Conservation (phyloP, 805 yeast genomes). For the Pachysolen tannophilus region DNA sequence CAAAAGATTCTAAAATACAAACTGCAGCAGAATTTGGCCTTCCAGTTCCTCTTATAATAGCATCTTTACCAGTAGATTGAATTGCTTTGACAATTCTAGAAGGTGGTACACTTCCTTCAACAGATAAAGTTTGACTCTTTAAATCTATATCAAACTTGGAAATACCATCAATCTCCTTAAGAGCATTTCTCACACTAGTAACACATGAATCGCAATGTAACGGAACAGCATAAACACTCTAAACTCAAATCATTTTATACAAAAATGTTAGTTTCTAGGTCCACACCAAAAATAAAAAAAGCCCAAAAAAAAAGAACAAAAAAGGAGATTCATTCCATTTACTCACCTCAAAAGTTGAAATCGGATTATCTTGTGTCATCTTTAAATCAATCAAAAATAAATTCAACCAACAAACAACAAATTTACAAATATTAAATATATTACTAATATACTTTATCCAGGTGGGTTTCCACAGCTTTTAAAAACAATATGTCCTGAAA, state of each 20-base stretch:
- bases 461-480: too few relatives aligned
- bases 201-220: constrained; percentile 74
- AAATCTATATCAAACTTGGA: constrained; percentile 49
- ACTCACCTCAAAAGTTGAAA: constrained; percentile 2
- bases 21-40: constrained; percentile 85
- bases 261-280: too few relatives aligned
- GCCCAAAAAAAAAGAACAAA: too few relatives aligned
- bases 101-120: constrained; percentile 69
- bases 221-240: constrained; percentile 81
- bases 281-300: too few relatives aligned
- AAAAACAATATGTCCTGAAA: too few relatives aligned
- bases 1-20: constrained; percentile 73
- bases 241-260: too few relatives aligned
- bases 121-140: constrained; percentile 50
- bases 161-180: constrained; percentile 44
- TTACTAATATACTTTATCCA: too few relatives aligned
- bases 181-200: constrained; percentile 45
- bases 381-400: too few relatives aligned
- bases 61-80: constrained; percentile 75
- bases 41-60: constrained; percentile 89
- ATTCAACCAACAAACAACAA: too few relatives aligned
- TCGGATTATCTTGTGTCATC: too few relatives aligned
- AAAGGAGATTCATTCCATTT: too few relatives aligned
- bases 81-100: constrained; percentile 61
- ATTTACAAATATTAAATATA: too few relatives aligned